Conservation (phyloP, 2,329 filamentous ascomycete genomes). For the Penicillium verrucosum region DNA sequence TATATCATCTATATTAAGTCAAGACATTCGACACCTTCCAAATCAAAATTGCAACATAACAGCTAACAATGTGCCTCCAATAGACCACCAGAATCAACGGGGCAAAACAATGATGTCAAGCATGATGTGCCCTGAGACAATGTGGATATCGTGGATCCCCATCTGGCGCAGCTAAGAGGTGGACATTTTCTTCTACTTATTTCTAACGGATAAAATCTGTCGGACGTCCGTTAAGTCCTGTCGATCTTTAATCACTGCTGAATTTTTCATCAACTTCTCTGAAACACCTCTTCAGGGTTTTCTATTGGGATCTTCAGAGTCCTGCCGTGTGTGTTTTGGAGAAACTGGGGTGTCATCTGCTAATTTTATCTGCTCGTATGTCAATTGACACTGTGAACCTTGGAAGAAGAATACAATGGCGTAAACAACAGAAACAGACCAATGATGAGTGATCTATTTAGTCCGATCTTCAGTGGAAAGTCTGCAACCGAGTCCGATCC, state of each 20-base stretch:
- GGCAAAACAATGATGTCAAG: not conserved
- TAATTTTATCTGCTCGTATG: not conserved
- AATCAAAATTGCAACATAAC: not conserved
- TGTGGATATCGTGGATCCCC: conserved; percentile 2
- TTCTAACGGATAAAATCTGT: not conserved
- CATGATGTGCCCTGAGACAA: conserved; percentile 2
- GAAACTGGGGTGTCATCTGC: not conserved
- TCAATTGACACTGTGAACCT: not conserved
- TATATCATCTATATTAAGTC: not conserved
- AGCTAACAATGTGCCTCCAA: not conserved
- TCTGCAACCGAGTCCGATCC: not conserved
- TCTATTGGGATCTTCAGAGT: not conserved
- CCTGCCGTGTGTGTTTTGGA: not conserved
- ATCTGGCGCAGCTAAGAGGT: not conserved
- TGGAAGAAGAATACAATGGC: not conserved
- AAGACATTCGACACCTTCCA: not conserved
- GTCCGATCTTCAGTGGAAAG: not conserved
- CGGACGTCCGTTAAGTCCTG: not conserved
- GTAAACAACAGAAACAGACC: not conserved
- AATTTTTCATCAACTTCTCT: not conserved
- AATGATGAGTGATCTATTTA: not conserved
- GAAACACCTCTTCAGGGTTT: not conserved
- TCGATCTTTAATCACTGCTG: not conserved
- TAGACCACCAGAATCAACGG: not conserved
- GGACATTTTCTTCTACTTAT: not conserved